A percentile compares a stretch with the other conserved stretches of the same genome.
Evolutionary conservation across 805 yeast species (phyloP).

Genomic region (fission yeast (Schizosaccharomyces pombe)): DNA sequence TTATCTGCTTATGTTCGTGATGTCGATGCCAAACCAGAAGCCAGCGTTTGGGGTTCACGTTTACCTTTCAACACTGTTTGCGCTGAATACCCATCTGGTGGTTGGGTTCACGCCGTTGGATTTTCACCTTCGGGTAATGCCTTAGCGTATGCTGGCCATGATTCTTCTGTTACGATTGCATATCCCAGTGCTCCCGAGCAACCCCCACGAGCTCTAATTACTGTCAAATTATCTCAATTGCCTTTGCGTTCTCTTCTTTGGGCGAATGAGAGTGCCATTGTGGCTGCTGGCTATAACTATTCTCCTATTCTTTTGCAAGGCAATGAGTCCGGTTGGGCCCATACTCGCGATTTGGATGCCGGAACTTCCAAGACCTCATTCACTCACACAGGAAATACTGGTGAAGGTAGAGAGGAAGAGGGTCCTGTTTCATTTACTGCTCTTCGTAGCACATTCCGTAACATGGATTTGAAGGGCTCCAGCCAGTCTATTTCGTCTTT

Average conservation of each 20-base stretch:
- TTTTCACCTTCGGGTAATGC: conserved; percentile 63
- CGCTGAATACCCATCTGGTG: conserved; percentile 52
- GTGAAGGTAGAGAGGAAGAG: conserved; percentile 26
- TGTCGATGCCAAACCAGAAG: conserved; percentile 57
- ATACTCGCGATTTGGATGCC: conserved; percentile 39
- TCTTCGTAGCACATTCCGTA: conserved; percentile 71
- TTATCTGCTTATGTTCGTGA: conserved; percentile 77
- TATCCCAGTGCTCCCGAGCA: conserved; percentile 48
- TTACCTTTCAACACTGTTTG: conserved; percentile 82
- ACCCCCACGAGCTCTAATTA: conserved; percentile 37
- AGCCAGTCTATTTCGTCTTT: conserved; percentile 26
- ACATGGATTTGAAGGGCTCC: conserved; percentile 83
- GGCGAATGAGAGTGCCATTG: conserved; percentile 37
- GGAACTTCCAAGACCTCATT: conserved; percentile 24
- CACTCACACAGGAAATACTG: conserved; percentile 13
- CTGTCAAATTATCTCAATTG: conserved; percentile 40
- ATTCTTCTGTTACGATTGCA: conserved; percentile 57
- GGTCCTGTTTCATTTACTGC: conserved; percentile 18
- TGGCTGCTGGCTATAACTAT: conserved; percentile 83
- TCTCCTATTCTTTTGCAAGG: conserved; percentile 74
- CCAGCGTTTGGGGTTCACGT: conserved; percentile 80
- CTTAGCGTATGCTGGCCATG: conserved; percentile 66
- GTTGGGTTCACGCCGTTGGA: conserved; percentile 80
- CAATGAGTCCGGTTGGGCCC: conserved; percentile 33
- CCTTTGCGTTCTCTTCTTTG: conserved; percentile 65